These are phyloP conservation scores for Achaetomium macrosporum DNA, from an alignment of 2,329 filamentous ascomycete genomes.

Conservation along the genomic window DNA sequence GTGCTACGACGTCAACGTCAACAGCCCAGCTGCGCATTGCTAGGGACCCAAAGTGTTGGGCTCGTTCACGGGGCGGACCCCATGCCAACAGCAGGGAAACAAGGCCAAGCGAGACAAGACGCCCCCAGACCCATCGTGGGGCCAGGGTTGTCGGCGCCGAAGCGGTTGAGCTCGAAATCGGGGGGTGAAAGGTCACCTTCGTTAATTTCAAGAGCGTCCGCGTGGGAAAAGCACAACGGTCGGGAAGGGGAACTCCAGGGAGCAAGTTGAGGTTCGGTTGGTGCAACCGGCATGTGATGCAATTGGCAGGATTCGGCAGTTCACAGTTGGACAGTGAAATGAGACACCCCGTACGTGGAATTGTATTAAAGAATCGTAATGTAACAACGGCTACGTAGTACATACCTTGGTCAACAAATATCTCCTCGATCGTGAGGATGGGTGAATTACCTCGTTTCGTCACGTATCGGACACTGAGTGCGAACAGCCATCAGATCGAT, in stretches of 20 bases:
- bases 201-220: background rate
- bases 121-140: slow-evolving; percentile 14
- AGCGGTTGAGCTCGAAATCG: background rate
- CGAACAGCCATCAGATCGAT: too few species aligned
- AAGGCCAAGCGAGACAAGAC: background rate
- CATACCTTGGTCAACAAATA: too few species aligned
- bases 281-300: background rate
- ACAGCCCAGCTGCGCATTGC: slow-evolving; percentile 2
- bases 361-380: too few species aligned
- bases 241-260: background rate
- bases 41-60: slow-evolving; percentile 6
- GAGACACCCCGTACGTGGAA: background rate
- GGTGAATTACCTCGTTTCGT: too few species aligned
- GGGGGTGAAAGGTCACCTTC: background rate
- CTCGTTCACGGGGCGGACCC: background rate
- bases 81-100: slow-evolving; percentile 12
- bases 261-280: background rate
- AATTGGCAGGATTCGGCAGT: background rate
- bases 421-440: too few species aligned
- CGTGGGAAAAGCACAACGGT: background rate
- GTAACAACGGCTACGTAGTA: too few species aligned
- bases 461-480: too few species aligned
- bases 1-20: slow-evolving; percentile 7
- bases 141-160: background rate
- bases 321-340: too few species aligned